These are phyloP conservation scores for Chenopodium album DNA, from an alignment of 148 eudicot species.

Conservation along the genomic window DNA sequence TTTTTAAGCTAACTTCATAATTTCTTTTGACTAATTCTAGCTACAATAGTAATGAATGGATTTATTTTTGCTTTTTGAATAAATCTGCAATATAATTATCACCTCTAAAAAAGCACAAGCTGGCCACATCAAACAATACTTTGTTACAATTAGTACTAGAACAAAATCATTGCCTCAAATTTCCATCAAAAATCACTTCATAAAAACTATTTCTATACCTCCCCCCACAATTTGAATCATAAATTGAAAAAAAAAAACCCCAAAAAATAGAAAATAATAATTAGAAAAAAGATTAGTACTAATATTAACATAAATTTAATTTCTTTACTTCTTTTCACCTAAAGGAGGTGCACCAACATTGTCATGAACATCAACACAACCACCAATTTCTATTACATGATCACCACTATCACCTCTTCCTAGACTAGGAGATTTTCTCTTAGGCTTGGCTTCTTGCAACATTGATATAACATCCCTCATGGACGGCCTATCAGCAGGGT, in stretches of 20 bases:
- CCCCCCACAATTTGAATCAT: slow-evolving; percentile 48
- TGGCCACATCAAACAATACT: slow-evolving; percentile 3
- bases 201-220: slow-evolving; percentile 46
- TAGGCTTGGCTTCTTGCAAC: slow-evolving; percentile 90
- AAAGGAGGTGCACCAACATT: slow-evolving; percentile 23
- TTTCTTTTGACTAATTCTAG: slow-evolving; percentile 6
- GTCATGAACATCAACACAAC: slow-evolving; percentile 17
- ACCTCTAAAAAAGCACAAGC: slow-evolving; percentile 8
- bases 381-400: slow-evolving; percentile 35
- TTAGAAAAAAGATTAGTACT: slow-evolving; percentile 21
- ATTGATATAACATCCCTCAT: slow-evolving; percentile 97
- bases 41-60: neutral
- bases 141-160: too few relatives aligned
- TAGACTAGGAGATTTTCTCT: slow-evolving; percentile 51
- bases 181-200: slow-evolving; percentile 16
- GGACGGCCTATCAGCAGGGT: slow-evolving; percentile 82
- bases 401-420: slow-evolving; percentile 33
- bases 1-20: slow-evolving; percentile 1
- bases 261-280: slow-evolving; percentile 16
- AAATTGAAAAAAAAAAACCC: slow-evolving; percentile 13
- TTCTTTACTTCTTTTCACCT: slow-evolving; percentile 29
- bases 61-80: slow-evolving; percentile 9
- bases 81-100: slow-evolving; percentile 5
- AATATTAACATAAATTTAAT: slow-evolving; percentile 15
- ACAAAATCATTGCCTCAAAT: neutral